These are phyloP conservation scores for Mycena sanguinolenta DNA, from an alignment of 768 basidiomycete genomes.

Conservation along the genomic window DNA sequence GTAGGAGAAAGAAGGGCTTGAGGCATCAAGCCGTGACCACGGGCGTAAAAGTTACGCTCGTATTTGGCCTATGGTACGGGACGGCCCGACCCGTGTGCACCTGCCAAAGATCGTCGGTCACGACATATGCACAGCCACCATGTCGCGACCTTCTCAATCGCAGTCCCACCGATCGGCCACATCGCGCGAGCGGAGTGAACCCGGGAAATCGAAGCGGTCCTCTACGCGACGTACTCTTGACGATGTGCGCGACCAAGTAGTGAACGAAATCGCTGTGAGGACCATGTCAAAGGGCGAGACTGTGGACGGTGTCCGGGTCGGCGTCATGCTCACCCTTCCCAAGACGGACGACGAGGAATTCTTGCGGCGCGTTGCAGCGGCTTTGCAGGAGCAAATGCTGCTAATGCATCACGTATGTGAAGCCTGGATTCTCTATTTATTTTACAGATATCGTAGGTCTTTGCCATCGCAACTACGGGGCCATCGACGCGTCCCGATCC, in stretches of 20 bases:
- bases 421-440: not conserved
- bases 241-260: conserved; percentile 65
- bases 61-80: no score
- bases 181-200: conserved; percentile 21
- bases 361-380: conserved; percentile 67
- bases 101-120: no score
- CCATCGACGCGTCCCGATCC: conserved; percentile 41
- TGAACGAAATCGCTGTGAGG: conserved; percentile 62
- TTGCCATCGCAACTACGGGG: conserved; percentile 67
- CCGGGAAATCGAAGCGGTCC: conserved; percentile 17
- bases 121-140: not conserved
- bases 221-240: conserved; percentile 56
- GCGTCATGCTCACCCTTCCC: conserved; percentile 72
- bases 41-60: no score
- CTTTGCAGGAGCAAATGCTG: conserved; percentile 57
- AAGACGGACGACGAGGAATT: conserved; percentile 70
- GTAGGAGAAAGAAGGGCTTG: no score
- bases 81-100: no score
- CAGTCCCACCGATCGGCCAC: not conserved
- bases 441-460: conserved; percentile 44
- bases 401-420: conserved; percentile 52
- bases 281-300: conserved; percentile 57
- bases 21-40: no score
- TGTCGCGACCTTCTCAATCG: not conserved
- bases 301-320: conserved; percentile 65